Percentiles rank a stretch among this genome's conserved stretches.
Conservation (phyloP, 805 yeast species). For the Candida incommunis region DNA sequence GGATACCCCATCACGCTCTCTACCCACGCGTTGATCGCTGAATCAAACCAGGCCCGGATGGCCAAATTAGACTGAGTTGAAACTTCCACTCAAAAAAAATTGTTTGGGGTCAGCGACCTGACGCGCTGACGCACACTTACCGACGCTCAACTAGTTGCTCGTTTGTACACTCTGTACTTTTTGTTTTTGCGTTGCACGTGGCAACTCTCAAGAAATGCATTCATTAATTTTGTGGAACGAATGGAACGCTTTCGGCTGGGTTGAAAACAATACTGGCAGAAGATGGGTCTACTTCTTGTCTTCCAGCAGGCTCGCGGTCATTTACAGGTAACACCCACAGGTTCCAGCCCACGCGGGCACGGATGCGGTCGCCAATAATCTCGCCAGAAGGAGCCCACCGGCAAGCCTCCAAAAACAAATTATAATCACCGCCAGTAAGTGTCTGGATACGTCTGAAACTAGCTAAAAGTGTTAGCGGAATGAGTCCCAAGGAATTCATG, state of each 20-base stretch:
- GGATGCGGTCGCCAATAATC: conserved; percentile 38
- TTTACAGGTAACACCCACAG: conserved; percentile 55
- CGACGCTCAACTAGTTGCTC: too few species aligned
- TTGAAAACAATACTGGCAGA: neutral
- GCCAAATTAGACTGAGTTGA: too few species aligned
- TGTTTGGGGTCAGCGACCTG: too few species aligned
- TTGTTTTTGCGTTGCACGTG: neutral
- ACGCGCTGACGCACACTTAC: too few species aligned
- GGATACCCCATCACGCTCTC: too few species aligned
- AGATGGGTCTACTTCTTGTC: conserved; percentile 23
- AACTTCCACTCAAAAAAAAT: too few species aligned
- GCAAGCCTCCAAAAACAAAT: conserved; percentile 41
- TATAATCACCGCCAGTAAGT: conserved; percentile 41
- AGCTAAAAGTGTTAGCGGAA: conserved; percentile 47
- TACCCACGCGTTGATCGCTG: too few species aligned
- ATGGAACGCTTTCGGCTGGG: conserved; percentile 1
- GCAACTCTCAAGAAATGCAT: too few species aligned
- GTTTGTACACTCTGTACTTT: too few species aligned
- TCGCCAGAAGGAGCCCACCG: conserved; percentile 40
- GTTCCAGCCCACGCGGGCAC: conserved; percentile 42
- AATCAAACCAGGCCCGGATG: too few species aligned
- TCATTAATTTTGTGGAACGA: conserved; percentile 1
- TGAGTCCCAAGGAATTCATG: conserved; percentile 66
- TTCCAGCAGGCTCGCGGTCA: conserved; percentile 33
- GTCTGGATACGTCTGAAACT: conserved; percentile 64